Base-by-base conservation (phyloP, 805 yeast genomes). In the Yarrowia hollandica region DNA sequence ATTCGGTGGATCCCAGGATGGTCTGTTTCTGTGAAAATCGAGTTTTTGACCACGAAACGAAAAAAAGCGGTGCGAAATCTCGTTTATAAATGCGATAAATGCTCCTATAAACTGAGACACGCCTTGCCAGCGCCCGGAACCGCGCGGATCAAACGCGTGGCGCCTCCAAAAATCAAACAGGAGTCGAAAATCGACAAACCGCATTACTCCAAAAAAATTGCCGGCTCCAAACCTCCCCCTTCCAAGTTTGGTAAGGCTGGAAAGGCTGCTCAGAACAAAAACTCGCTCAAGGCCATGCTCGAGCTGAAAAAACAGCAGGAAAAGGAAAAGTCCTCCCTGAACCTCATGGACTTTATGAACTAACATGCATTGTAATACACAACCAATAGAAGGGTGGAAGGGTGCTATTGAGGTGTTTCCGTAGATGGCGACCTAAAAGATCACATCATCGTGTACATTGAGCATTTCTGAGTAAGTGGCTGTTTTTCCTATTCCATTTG, bases 261-360 rank as follows among this genome's bases (percentile, higher is more conserved):
- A 5, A 44, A 44, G 19, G n/a, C 50, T 14, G 22, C 33, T 15
- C 3, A 16, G 12, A 42, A 26, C 15, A 18, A 26, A 3, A 42
- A 44, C 37, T 44, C 52, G 14, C 55, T 48, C 22, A 48, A 48
- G 22, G 55, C 55, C n/a, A 31, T 48, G 55, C 55, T 48, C 8
- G 55, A 48, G 55, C 28, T 31, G 7, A 48, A 48, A 30, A 48
- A 48, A 8, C 55, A 48, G 31, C 8, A 33, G 30, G 55, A 48
- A 9, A n/a, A 48, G 55, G 12, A 44, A 30, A 28, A 48, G 15
- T n/a, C 31, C 12, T 7, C 30, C 6, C 22, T 48, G 9, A 48
- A 48, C 11, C 21, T 48, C 12, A 48, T 33, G 55, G 55, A 48
- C 12, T 48, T 48, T 5, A 48, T 48, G 55, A 33, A 22, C 15